Evolutionary conservation across 192 early-diverging fungal genomes (phyloP), one percentile per base, ranked within the genome.

Genomic region (Podila epigama): DNA sequence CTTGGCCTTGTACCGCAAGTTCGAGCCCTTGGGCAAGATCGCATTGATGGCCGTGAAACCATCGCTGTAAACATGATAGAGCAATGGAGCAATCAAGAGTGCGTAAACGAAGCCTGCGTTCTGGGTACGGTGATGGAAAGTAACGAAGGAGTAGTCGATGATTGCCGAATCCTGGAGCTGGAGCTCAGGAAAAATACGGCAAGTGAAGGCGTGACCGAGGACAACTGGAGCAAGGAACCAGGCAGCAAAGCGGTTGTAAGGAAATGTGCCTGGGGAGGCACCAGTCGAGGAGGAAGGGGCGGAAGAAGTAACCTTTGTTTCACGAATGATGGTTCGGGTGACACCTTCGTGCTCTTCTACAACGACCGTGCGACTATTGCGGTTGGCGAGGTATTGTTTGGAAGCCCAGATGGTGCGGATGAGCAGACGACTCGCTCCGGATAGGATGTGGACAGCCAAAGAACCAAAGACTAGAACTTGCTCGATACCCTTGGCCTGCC

Each of bases 391-490:
- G 44, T 68, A 64, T 9, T 42, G 42, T 55, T 59, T 79, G 50
- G 51, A 55, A 52, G 70, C 75, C 81, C 77, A 79, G 54, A 70
- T 51, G 18, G 69, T 15, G 34, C 69, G 67, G n/a, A 83, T 66
- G 8, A 69, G 31, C 0, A 68, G 63, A 35, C 60, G 69, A 12
- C 58, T 53, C 29, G 75, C 22, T 31, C 77, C 70, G 4, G 77
- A 52, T 9, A 57, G 35, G n/a, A 83, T 39, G 57, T 83, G 81
- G 7, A 71, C 54, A 3, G 40, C 51, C 12, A 83, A 52, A 1
- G 81, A 65, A 33, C 77, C 81, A 52, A 70, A 79, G 10, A 83
- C 81, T n/a, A 79, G 40, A 25, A 83, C 65, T 5, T 72, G 67
- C 28, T 83, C 81, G 12, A 83, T 12, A 27, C 65, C 66, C 28